Evolutionary conservation across 345 rosid genomes (phyloP).

Genomic region (Lagerstroemia speciosa): DNA sequence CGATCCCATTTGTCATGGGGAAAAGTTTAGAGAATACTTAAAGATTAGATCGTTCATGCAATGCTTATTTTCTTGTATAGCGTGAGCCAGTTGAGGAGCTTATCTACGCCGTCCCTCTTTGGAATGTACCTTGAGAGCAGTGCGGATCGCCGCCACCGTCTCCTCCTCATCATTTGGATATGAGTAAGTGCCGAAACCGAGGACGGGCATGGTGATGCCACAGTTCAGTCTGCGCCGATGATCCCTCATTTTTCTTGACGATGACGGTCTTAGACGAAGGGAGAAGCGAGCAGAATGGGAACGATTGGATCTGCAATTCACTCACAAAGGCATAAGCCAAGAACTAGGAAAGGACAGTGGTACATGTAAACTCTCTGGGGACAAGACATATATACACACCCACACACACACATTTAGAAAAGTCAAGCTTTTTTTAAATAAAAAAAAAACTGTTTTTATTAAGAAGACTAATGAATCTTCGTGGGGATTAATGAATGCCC

Average conservation of each 20-base stretch:
- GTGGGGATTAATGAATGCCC: constrained; percentile 6
- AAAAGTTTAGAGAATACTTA: too few species aligned
- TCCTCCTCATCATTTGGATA: constrained; percentile 29
- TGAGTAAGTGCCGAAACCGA: constrained; percentile 79
- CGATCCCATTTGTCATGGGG: too few species aligned
- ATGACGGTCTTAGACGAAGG: background rate
- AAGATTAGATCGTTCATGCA: too few species aligned
- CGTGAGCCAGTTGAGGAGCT: background rate
- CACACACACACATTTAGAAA: constrained; percentile 27
- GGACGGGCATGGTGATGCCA: constrained; percentile 52
- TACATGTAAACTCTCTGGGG: too few species aligned
- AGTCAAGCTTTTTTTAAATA: constrained; percentile 41
- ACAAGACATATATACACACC: constrained; percentile 6
- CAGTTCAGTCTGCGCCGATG: constrained; percentile 42
- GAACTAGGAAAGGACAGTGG: too few species aligned
- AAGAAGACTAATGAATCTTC: constrained; percentile 13
- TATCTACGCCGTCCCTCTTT: too few species aligned
- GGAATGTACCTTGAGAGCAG: constrained; percentile 56
- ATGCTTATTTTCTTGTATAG: background rate
- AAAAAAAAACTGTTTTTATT: constrained; percentile 17
- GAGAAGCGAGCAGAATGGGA: background rate
- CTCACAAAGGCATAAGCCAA: background rate
- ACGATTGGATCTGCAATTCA: background rate
- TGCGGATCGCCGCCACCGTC: constrained; percentile 49
- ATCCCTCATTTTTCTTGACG: constrained; percentile 26